Base-by-base conservation (phyloP, 2,329 filamentous ascomycete genomes). In the Pseudogymnoascus sp. region DNA sequence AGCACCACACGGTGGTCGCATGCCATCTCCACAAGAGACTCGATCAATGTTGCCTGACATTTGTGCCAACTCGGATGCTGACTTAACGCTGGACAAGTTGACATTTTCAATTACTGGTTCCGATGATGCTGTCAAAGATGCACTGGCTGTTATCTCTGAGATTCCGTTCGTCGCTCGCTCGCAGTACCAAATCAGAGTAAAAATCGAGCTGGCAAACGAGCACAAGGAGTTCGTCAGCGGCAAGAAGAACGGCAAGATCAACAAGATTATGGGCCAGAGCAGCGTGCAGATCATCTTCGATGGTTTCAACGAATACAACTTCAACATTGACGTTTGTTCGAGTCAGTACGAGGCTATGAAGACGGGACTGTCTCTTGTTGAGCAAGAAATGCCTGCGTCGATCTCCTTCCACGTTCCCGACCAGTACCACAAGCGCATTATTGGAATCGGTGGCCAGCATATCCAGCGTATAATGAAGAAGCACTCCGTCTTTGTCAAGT, bases 381-480 rank as follows among this genome's bases (percentile, higher is more conserved):
- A 99, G 74, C 92, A 97, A 77, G 94, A 99, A 77, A 97, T 99
- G 92, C 94, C 94, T 41, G 94, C 94, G 33, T 96, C 94, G 8
- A 97, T 99, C 72, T 97, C 94, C 0, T 99, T 99, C 81, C 94
- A 99, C 72, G 94, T 99, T 29, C 94, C 94, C 3, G 94, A 99
- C 71, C 94, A 97, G 76, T 99, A 99, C 74, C 94, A 99, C 77
- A 99, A 99, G 79, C 92, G 94, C 58, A 99, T 99, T 72, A 99
- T 99, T 66, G 94, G 94, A 60, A 97, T 99, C 70, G 94, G 94
- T 65, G 94, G 94, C 8, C 93, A 97, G 74, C 94, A 99, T 72
- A 99, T 99, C 68, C 94, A 99, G 76, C 91, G 93, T 62, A 97
- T 99, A 79, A 99, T 99, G 94, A 97, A 99, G 81, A 97, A 97